phyloP scores from a whole-genome alignment of 1,284 basidiomycete genomes.

The Rhodofomes roseus region DNA sequence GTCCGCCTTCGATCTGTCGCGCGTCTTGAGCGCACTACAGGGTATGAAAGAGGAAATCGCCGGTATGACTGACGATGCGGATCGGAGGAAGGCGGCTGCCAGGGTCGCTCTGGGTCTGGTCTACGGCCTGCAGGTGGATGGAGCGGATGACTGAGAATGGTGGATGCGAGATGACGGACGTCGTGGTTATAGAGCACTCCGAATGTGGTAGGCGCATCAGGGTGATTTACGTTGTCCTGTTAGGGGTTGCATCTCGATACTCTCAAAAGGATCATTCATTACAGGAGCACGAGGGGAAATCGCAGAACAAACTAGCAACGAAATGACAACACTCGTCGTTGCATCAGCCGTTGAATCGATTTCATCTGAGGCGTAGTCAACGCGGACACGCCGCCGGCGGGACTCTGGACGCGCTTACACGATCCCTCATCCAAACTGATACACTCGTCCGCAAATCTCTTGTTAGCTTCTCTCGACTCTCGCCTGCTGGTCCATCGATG shows the following conservation, averaged over 20 bases:
- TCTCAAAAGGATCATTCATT: no score
- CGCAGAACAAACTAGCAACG: no score
- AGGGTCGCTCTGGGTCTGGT: slow-evolving; percentile 70
- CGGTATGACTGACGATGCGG: slow-evolving; percentile 57
- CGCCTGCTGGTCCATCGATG: neutral
- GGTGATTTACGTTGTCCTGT: no score
- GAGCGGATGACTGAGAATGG: slow-evolving; percentile 6
- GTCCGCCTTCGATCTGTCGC: slow-evolving; percentile 56
- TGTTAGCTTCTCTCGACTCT: no score
- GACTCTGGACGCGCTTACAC: neutral
- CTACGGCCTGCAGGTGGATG: slow-evolving; percentile 51
- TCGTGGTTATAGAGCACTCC: neutral
- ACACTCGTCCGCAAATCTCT: neutral
- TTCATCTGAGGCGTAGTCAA: neutral
- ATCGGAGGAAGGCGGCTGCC: slow-evolving; percentile 65
- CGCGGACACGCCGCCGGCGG: neutral
- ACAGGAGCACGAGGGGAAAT: no score
- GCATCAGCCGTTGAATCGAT: neutral
- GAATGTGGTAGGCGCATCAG: neutral
- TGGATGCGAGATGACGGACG: neutral
- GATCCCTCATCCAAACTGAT: neutral
- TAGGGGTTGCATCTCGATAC: no score
- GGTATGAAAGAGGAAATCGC: slow-evolving; percentile 73
- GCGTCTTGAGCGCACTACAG: slow-evolving; percentile 59
- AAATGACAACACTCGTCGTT: no score